Percentiles rank a stretch among this genome's conserved stretches.
phyloP scores from a whole-genome alignment of 305 asterid genomes.

The Solanum hybrid region DNA sequence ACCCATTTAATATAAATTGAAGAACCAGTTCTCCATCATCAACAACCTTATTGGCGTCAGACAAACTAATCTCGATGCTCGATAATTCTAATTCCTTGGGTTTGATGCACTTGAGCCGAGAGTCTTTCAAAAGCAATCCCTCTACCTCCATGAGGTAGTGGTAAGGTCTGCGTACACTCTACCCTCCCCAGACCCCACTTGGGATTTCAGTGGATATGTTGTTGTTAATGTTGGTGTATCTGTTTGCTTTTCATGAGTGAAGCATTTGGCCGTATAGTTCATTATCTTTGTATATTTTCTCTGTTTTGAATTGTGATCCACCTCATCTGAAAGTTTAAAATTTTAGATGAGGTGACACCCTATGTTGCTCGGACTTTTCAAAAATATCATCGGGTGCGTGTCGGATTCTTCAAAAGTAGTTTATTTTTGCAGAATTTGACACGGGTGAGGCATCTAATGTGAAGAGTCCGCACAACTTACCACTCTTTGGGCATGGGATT shows the following conservation, averaged over 20 bases:
- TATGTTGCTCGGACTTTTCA: background rate
- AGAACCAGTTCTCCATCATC: conserved; percentile 22
- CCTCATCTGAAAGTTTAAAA: background rate
- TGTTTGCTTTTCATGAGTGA: background rate
- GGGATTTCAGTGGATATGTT: background rate
- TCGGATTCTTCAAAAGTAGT: background rate
- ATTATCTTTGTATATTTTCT: background rate
- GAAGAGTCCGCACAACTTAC: background rate
- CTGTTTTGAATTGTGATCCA: background rate
- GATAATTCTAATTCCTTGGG: conserved; percentile 35
- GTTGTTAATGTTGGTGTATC: background rate
- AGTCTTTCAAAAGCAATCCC: background rate
- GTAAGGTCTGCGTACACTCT: background rate
- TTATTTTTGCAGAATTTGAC: background rate
- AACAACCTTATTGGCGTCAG: conserved; percentile 16
- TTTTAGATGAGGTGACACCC: background rate
- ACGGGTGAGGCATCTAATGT: background rate
- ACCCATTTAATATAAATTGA: background rate
- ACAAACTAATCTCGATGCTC: conserved; percentile 38
- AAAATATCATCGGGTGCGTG: background rate
- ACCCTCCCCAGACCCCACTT: background rate
- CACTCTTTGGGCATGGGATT: background rate
- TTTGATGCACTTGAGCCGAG: background rate
- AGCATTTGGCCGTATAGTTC: background rate
- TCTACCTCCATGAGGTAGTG: background rate